A percentile compares a stretch with the other conserved stretches of the same genome.
phyloP scores from a whole-genome alignment of 2,329 filamentous ascomycete genomes.

The Trichophyton verrucosum region DNA sequence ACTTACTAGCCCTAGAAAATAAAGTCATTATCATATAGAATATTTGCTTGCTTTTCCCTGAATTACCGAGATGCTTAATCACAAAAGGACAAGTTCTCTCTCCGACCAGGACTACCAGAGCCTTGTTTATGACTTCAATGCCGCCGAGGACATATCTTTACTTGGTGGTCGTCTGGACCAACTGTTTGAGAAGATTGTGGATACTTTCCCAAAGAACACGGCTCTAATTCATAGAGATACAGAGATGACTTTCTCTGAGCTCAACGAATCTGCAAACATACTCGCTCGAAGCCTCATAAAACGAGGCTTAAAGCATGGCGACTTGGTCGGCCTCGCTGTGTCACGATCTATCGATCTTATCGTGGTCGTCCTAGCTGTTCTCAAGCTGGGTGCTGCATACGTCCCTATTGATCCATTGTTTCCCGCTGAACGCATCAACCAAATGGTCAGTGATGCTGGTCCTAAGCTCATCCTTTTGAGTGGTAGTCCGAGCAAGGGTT shows the following conservation, averaged over 20 bases:
- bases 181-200: constrained; percentile 1
- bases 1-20: neutral
- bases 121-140: constrained; percentile 1
- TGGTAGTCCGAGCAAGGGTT: constrained; percentile 13
- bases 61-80: neutral
- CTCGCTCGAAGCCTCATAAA: constrained; percentile 24
- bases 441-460: constrained; percentile 21
- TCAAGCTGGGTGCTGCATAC: constrained; percentile 25
- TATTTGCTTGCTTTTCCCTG: neutral
- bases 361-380: constrained; percentile 24
- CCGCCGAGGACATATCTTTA: neutral
- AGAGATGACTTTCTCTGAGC: neutral
- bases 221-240: neutral
- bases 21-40: neutral
- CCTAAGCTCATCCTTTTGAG: constrained; percentile 20
- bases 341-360: constrained; percentile 27
- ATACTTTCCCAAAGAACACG: neutral
- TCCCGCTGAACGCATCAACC: constrained; percentile 21
- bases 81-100: neutral
- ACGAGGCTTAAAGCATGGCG: constrained; percentile 13
- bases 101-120: neutral
- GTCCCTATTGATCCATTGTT: constrained; percentile 29
- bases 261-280: constrained; percentile 12
- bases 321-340: constrained; percentile 31
- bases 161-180: neutral